A percentile compares a stretch with the other conserved stretches of the same genome.
These are phyloP conservation scores for Suillus paluster DNA, from an alignment of 768 basidiomycete species.

Conservation along the genomic window DNA sequence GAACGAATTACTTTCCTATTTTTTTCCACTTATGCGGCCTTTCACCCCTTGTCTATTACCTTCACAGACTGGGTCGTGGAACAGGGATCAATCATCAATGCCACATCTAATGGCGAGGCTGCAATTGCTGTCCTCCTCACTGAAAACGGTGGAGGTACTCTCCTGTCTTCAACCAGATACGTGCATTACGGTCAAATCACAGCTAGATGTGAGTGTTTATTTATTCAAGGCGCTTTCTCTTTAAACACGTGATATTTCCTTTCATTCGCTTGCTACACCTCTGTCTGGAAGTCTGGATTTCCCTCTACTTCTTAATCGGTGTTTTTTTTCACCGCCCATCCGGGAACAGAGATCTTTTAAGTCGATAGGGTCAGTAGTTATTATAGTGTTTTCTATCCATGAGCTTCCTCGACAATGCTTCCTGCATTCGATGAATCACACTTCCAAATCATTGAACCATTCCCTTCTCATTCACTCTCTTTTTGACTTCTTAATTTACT, in stretches of 20 bases:
- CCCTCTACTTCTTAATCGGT: neutral
- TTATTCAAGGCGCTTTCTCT: neutral
- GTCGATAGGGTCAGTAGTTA: neutral
- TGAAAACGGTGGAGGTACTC: slow-evolving; percentile 73
- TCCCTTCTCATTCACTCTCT: neutral
- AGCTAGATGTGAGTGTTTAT: slow-evolving; percentile 49
- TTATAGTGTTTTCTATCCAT: neutral
- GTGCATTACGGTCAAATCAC: slow-evolving; percentile 82
- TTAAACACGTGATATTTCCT: neutral
- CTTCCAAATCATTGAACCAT: no score
- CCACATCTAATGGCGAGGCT: slow-evolving; percentile 57
- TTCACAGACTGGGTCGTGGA: slow-evolving; percentile 71
- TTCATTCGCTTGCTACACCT: neutral
- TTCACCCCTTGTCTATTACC: neutral
- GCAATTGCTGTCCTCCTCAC: slow-evolving; percentile 74
- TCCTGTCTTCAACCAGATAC: slow-evolving; percentile 79
- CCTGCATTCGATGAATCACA: no score
- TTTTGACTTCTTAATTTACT: neutral
- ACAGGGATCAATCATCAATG: slow-evolving; percentile 67
- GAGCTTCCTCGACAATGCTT: no score
- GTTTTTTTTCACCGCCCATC: neutral
- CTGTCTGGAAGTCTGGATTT: neutral
- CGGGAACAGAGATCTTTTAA: neutral
- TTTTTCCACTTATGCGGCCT: neutral
- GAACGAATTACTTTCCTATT: neutral